Conservation (phyloP, 371 early-diverging fungal genomes). For the Lichtheimia ornata region DNA sequence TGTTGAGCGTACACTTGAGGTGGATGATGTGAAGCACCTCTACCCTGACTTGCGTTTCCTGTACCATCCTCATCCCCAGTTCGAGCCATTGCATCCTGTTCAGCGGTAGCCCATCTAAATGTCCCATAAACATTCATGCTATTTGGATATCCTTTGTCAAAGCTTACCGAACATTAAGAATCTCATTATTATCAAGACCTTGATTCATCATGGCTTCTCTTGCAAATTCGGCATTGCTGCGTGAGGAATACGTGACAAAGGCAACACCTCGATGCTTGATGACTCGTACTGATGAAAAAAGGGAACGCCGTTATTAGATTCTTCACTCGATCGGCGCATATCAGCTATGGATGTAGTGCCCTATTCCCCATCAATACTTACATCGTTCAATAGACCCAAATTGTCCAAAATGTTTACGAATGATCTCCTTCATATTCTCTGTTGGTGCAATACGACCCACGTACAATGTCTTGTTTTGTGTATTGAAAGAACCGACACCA, state of each 20-base stretch:
- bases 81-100: slow-evolving; percentile 71
- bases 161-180: slow-evolving; percentile 45
- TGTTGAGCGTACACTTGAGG: slow-evolving; percentile 34
- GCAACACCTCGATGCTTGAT: slow-evolving; percentile 74
- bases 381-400: slow-evolving; percentile 81
- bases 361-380: slow-evolving; percentile 25
- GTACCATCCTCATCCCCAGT: slow-evolving; percentile 35
- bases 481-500: slow-evolving; percentile 84
- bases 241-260: slow-evolving; percentile 74
- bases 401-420: slow-evolving; percentile 71
- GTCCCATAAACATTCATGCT: not conserved
- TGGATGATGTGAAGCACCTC: not conserved
- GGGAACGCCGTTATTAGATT: not conserved
- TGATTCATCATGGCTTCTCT: slow-evolving; percentile 91
- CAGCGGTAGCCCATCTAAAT: slow-evolving; percentile 84
- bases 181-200: slow-evolving; percentile 68
- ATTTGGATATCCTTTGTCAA: not conserved
- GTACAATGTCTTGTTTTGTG: slow-evolving; percentile 76
- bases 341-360: not conserved
- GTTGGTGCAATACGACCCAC: slow-evolving; percentile 70
- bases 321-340: not conserved
- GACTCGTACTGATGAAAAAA: slow-evolving; percentile 43
- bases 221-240: slow-evolving; percentile 84
- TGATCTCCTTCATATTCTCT: slow-evolving; percentile 60
- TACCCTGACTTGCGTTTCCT: not conserved